These are phyloP conservation scores for Alopecurus myosuroides DNA, from an alignment of 176 grass and related monocot genomes.

Conservation along the genomic window DNA sequence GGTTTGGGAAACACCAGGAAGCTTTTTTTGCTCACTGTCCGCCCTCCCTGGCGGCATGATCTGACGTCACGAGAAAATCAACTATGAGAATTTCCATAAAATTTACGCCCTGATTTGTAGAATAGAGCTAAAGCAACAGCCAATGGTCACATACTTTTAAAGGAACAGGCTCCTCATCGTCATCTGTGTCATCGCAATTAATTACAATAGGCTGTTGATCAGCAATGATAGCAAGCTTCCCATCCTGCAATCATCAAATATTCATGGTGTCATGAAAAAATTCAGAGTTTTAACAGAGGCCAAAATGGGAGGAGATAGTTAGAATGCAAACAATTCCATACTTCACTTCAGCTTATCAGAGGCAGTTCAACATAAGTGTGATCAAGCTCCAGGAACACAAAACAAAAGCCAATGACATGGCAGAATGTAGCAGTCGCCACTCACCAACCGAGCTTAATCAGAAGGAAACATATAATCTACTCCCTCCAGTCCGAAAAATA, in stretches of 20 bases:
- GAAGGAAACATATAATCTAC: not conserved
- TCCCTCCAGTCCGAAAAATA: too few relatives aligned
- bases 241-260: conserved; percentile 8
- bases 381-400: not conserved
- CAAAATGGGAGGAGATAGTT: not conserved
- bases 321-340: not conserved
- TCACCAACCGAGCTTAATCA: not conserved
- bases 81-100: not conserved
- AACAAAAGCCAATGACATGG: not conserved
- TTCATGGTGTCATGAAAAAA: not conserved
- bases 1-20: conserved; percentile 1
- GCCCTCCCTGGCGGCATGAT: not conserved
- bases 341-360: not conserved
- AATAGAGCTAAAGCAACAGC: not conserved
- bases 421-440: not conserved
- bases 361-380: not conserved
- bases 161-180: not conserved
- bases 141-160: conserved; percentile 5
- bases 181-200: not conserved
- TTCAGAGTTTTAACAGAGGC: not conserved
- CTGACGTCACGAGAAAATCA: not conserved
- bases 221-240: not conserved
- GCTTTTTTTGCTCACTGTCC: not conserved
- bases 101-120: not conserved
- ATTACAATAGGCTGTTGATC: not conserved